Percentiles rank a stretch among this genome's conserved stretches.
These are phyloP conservation scores for Tolypocladium album DNA, from an alignment of 2,329 filamentous ascomycete genomes.

Conservation along the genomic window DNA sequence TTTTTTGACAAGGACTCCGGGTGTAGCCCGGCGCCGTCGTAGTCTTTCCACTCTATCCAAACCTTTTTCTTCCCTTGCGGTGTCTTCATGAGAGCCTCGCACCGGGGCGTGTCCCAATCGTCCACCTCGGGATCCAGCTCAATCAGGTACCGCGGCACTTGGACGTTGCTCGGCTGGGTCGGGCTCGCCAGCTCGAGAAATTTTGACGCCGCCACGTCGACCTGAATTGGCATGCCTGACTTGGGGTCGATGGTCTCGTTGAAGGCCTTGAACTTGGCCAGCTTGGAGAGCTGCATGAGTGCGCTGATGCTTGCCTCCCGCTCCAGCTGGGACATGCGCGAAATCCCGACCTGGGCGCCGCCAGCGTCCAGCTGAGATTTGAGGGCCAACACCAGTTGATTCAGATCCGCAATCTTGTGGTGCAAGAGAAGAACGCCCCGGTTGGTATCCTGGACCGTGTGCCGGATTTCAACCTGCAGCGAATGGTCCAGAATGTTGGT, in stretches of 20 bases:
- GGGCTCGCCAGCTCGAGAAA: constrained; percentile 28
- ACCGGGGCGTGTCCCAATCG: constrained; percentile 22
- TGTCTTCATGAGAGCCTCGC: constrained; percentile 27
- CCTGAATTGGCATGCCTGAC: constrained; percentile 13
- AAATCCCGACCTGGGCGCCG: constrained; percentile 8
- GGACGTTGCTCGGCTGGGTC: constrained; percentile 18
- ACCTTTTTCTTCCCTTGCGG: constrained; percentile 25
- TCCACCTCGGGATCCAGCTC: constrained; percentile 20
- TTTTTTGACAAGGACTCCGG: constrained; percentile 27
- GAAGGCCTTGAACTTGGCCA: constrained; percentile 41
- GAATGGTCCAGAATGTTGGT: constrained; percentile 35
- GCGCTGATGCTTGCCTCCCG: constrained; percentile 27
- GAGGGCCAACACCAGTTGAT: constrained; percentile 33
- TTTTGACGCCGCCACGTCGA: constrained; percentile 25
- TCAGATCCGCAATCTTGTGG: constrained; percentile 33
- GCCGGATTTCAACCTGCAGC: constrained; percentile 34
- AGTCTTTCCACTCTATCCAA: constrained; percentile 42
- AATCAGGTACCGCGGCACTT: constrained; percentile 23
- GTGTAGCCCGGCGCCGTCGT: constrained; percentile 23
- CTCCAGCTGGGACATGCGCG: constrained; percentile 21
- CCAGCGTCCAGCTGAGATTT: constrained; percentile 29
- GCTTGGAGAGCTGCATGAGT: constrained; percentile 27
- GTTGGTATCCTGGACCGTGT: constrained; percentile 37
- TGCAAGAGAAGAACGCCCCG: constrained; percentile 34
- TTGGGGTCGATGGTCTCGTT: constrained; percentile 32